These are phyloP conservation scores for Trametes coccinea DNA, from an alignment of 768 basidiomycete species.

Conservation along the genomic window DNA sequence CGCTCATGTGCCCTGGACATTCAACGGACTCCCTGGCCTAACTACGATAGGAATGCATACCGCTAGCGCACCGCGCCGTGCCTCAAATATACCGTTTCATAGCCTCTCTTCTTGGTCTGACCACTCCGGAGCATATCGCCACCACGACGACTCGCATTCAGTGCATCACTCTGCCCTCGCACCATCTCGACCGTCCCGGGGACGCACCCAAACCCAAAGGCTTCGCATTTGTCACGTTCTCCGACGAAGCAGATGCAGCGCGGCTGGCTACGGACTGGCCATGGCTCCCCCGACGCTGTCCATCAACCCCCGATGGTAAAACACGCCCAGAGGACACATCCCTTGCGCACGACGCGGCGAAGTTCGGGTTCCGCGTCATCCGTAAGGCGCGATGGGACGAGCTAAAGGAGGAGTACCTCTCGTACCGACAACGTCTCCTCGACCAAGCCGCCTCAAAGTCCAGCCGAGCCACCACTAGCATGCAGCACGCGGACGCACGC, in stretches of 20 bases:
- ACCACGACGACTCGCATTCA: conserved; percentile 40
- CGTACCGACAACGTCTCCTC: conserved; percentile 56
- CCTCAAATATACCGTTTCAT: conserved; percentile 52
- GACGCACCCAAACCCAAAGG: conserved; percentile 65
- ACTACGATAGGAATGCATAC: conserved; percentile 67
- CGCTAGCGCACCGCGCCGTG: conserved; percentile 50
- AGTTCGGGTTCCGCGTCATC: conserved; percentile 60
- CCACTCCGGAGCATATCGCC: neutral
- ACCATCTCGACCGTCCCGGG: conserved; percentile 60
- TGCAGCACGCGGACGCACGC: neutral
- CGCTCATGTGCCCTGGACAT: neutral
- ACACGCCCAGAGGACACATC: neutral
- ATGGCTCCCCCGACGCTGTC: conserved; percentile 45
- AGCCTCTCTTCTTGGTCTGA: neutral
- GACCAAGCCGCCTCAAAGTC: conserved; percentile 39
- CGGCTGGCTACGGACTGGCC: conserved; percentile 56
- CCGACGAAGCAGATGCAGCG: conserved; percentile 39
- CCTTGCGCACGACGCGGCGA: conserved; percentile 45
- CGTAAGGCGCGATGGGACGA: conserved; percentile 62
- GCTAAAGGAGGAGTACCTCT: conserved; percentile 69
- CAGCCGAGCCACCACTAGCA: neutral
- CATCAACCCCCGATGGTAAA: neutral
- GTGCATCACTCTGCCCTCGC: conserved; percentile 55
- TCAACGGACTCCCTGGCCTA: neutral
- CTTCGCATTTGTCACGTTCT: conserved; percentile 70